A percentile compares a stretch with the other conserved stretches of the same genome.
Conservation (phyloP, 2,329 filamentous ascomycete genomes). For the Sporothrix phasma region DNA sequence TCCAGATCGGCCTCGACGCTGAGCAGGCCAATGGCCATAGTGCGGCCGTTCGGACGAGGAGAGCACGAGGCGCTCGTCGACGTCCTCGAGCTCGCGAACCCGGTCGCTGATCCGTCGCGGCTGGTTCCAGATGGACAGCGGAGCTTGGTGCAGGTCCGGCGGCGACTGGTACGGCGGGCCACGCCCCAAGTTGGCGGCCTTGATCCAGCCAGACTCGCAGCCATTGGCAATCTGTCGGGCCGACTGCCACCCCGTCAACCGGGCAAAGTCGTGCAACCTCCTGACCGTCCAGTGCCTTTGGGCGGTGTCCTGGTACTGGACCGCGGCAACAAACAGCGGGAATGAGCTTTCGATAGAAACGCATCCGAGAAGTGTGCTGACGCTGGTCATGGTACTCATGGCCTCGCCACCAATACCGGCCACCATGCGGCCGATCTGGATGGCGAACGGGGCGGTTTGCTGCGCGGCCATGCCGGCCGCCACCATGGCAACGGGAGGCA, state of each 20-base stretch:
- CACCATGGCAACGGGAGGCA: slow-evolving; percentile 85
- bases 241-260: slow-evolving; percentile 79
- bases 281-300: slow-evolving; percentile 73
- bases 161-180: slow-evolving; percentile 63
- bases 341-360: slow-evolving; percentile 76
- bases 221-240: slow-evolving; percentile 71
- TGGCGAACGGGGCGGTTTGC: slow-evolving; percentile 61
- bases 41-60: slow-evolving; percentile 53
- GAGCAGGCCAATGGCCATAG: slow-evolving; percentile 70
- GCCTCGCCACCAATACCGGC: slow-evolving; percentile 58
- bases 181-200: slow-evolving; percentile 59
- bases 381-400: slow-evolving; percentile 40
- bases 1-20: slow-evolving; percentile 68
- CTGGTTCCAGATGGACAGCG: slow-evolving; percentile 37
- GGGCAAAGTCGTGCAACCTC: slow-evolving; percentile 63
- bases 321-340: slow-evolving; percentile 74
- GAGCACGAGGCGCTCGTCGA: slow-evolving; percentile 44
- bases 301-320: slow-evolving; percentile 61
- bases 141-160: slow-evolving; percentile 30
- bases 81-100: slow-evolving; percentile 38
- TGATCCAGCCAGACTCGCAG: slow-evolving; percentile 77
- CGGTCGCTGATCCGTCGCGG: slow-evolving; percentile 42
- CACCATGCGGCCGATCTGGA: slow-evolving; percentile 68
- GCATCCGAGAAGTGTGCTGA: slow-evolving; percentile 70
- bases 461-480: slow-evolving; percentile 69